Evolutionary conservation across 495 filamentous ascomycete genomes (phyloP).

Genomic region (Talaromyces wortmannii): DNA sequence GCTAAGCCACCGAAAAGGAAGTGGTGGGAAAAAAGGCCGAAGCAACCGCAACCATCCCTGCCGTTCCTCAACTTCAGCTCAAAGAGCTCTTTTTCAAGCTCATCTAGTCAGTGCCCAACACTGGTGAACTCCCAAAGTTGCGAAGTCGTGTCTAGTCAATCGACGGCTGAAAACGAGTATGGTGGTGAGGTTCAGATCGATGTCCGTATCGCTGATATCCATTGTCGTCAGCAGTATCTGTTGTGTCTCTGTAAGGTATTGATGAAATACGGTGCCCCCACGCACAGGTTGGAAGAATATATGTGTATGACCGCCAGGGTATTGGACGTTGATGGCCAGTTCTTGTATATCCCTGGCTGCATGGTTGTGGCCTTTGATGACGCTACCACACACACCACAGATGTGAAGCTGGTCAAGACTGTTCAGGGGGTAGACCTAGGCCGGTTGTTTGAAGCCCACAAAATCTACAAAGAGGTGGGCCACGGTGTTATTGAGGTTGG

Average conservation of each 20-base stretch:
- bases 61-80: conserved; percentile 29
- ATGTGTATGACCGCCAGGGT: conserved; percentile 87
- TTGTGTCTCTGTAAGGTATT: conserved; percentile 78
- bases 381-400: conserved; percentile 79
- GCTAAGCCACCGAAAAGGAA: conserved; percentile 34
- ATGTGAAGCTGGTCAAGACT: conserved; percentile 79
- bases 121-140: conserved; percentile 41
- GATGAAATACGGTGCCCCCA: conserved; percentile 79
- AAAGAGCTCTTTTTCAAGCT: conserved; percentile 27
- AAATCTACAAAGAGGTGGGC: conserved; percentile 89
- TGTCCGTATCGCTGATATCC: conserved; percentile 78
- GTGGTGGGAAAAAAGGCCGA: conserved; percentile 57
- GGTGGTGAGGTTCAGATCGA: conserved; percentile 76
- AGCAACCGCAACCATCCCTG: conserved; percentile 41
- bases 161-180: conserved; percentile 11
- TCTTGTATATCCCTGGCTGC: conserved; percentile 86
- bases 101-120: conserved; percentile 25
- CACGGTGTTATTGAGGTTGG: conserved; percentile 83
- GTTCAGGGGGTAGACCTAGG: conserved; percentile 78
- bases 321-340: conserved; percentile 85
- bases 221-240: conserved; percentile 77
- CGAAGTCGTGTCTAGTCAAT: conserved; percentile 16
- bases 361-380: conserved; percentile 98
- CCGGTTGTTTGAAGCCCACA: conserved; percentile 75
- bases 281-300: conserved; percentile 75